These are phyloP conservation scores for Chrysoporthe austroafricana DNA, from an alignment of 2,329 filamentous ascomycete genomes.

Conservation along the genomic window DNA sequence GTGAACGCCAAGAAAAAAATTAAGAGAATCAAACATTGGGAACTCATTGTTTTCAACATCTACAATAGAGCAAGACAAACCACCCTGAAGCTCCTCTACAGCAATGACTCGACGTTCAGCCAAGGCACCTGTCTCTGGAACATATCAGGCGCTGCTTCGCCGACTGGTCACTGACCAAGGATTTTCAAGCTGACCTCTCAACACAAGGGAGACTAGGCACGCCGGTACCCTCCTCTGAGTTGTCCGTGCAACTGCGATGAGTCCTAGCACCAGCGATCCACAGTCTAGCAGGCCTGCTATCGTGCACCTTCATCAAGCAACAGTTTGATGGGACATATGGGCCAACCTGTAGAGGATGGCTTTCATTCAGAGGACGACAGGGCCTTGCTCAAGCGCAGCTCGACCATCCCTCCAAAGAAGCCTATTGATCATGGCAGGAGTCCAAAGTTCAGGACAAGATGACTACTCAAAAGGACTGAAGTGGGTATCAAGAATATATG, in stretches of 20 bases:
- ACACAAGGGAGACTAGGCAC: no score
- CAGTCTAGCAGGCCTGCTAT: background rate
- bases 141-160: background rate
- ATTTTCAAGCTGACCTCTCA: background rate
- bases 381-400: background rate
- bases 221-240: background rate
- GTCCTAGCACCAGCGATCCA: background rate
- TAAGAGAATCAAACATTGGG: background rate
- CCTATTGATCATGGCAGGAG: background rate
- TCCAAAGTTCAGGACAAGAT: background rate
- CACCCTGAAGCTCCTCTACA: background rate
- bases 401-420: background rate
- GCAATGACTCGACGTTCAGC: background rate
- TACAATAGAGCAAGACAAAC: background rate
- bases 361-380: background rate
- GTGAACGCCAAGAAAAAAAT: background rate
- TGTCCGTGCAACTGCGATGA: background rate
- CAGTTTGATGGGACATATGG: background rate
- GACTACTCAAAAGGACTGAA: background rate
- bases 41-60: background rate
- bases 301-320: background rate
- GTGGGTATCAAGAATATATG: background rate
- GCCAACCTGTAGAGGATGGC: background rate
- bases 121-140: background rate
- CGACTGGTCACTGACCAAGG: background rate